phyloP scores from a whole-genome alignment of 495 filamentous ascomycete species.

The Penicillium cataractarum region DNA sequence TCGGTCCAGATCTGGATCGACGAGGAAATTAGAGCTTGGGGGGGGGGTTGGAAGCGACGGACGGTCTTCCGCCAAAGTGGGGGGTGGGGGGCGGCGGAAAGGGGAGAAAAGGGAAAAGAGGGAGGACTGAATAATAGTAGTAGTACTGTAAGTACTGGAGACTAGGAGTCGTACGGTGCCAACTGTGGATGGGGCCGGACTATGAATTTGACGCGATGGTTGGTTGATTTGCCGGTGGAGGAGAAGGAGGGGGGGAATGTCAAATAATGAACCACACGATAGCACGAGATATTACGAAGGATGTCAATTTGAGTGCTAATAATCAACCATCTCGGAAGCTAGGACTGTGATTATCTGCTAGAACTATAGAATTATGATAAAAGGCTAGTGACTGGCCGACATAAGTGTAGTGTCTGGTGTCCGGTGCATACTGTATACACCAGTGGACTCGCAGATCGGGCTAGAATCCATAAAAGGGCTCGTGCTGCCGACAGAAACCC shows the following conservation, averaged over 20 bases:
- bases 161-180: no score
- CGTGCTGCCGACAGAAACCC: background rate
- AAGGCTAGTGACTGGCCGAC: no score
- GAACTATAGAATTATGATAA: no score
- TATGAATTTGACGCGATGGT: background rate
- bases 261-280: no score
- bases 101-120: background rate
- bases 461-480: background rate
- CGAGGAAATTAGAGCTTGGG: conserved; percentile 21
- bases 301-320: no score
- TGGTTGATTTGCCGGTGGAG: background rate
- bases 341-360: no score
- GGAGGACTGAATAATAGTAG: no score
- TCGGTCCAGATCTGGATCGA: conserved; percentile 36
- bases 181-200: background rate
- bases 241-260: background rate
- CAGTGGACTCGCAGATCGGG: background rate
- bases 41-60: conserved; percentile 24
- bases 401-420: no score
- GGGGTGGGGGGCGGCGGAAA: background rate
- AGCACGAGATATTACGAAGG: no score
- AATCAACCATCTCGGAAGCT: no score
- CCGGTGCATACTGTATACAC: no score
- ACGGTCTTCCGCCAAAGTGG: conserved; percentile 10
- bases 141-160: no score